Conservation (phyloP, 345 rosid species). For the Capsella bursapastoris region DNA sequence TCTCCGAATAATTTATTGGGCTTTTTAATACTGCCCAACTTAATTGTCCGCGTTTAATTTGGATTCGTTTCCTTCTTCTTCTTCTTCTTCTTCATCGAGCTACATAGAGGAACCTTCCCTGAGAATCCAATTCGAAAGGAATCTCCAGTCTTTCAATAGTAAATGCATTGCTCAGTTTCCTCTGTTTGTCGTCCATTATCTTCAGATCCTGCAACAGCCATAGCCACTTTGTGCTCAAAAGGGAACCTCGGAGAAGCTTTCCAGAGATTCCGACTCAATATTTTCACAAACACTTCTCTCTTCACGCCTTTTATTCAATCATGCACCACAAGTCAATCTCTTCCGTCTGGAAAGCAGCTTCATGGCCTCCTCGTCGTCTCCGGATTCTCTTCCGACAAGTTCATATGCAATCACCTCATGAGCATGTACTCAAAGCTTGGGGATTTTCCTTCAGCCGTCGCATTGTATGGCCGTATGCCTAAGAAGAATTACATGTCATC, state of each 20-base stretch:
- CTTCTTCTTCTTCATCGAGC: constrained; percentile 2
- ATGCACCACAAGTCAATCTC: constrained; percentile 47
- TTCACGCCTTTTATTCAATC: constrained; percentile 64
- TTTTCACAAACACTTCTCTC: constrained; percentile 67
- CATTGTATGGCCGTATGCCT: constrained; percentile 55
- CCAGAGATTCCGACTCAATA: constrained; percentile 47
- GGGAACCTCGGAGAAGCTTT: constrained; percentile 70
- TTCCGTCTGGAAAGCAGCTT: constrained; percentile 59
- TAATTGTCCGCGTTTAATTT: background rate
- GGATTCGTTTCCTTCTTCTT: background rate
- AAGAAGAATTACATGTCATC: constrained; percentile 74
- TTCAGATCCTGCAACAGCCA: constrained; percentile 38
- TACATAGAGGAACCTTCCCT: background rate
- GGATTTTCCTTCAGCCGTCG: constrained; percentile 49
- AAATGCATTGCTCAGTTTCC: constrained; percentile 36
- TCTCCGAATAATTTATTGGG: background rate
- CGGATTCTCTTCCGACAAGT: constrained; percentile 68
- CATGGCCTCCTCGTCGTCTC: constrained; percentile 68
- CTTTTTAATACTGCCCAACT: background rate
- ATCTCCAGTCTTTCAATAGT: constrained; percentile 1
- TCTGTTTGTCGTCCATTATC: constrained; percentile 39
- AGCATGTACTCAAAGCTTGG: constrained; percentile 76
- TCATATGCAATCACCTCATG: constrained; percentile 70
- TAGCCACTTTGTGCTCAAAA: constrained; percentile 54
- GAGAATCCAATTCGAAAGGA: background rate